Evolutionary conservation across 2,329 filamentous ascomycete species (phyloP).

Genomic region (Polychaeton citri): DNA sequence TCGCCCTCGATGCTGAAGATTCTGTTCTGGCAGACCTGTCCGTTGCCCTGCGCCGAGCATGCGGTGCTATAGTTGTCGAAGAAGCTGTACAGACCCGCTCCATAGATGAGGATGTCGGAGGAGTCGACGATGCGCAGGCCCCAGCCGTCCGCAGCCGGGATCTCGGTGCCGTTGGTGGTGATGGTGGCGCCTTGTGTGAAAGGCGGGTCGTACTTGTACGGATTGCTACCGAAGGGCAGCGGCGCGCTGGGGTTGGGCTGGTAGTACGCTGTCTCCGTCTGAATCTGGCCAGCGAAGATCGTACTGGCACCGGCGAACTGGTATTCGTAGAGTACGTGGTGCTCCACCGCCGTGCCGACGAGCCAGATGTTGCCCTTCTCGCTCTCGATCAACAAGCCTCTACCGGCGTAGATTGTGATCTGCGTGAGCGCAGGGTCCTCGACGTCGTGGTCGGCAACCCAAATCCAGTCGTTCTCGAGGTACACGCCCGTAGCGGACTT

Average conservation of each 20-base stretch:
- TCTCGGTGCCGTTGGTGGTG: constrained; percentile 15
- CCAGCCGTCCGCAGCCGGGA: constrained; percentile 43
- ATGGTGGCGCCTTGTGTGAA: constrained; percentile 42
- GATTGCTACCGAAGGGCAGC: constrained; percentile 49
- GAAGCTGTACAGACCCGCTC: constrained; percentile 55
- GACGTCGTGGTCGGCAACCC: constrained; percentile 85
- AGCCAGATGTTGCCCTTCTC: constrained; percentile 43
- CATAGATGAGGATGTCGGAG: constrained; percentile 44
- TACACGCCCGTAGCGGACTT: constrained; percentile 49
- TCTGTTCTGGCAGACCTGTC: constrained; percentile 33
- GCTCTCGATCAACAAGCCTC: constrained; percentile 69
- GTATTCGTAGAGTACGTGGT: constrained; percentile 59
- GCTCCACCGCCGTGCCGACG: constrained; percentile 56
- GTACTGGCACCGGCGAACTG: constrained; percentile 65
- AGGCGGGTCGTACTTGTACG: constrained; percentile 50
- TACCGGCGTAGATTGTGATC: constrained; percentile 81
- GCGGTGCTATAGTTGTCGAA: constrained; percentile 46
- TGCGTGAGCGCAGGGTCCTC: constrained; percentile 58
- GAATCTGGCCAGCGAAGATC: constrained; percentile 71
- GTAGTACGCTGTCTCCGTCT: constrained; percentile 79
- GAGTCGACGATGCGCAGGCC: constrained; percentile 48
- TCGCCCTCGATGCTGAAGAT: constrained; percentile 35
- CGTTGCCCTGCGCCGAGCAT: constrained; percentile 26
- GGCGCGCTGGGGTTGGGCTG: constrained; percentile 68
- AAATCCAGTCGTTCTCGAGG: constrained; percentile 84